Conservation (phyloP, 352 stramenopile genomes). For the Globisporangium canariense region DNA sequence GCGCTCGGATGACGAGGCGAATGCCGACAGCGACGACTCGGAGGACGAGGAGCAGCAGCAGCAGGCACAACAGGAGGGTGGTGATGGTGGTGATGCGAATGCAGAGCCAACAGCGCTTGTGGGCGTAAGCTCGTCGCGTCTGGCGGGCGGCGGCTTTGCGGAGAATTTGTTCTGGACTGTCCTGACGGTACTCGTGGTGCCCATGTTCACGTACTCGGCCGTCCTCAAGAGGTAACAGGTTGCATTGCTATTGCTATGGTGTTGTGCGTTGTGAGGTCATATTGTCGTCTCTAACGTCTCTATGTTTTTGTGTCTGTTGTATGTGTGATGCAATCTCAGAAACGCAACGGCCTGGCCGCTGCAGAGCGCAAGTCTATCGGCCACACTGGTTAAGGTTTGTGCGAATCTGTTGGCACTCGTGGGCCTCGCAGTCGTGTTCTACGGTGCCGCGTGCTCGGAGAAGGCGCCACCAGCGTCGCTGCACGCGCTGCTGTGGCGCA, state of each 20-base stretch:
- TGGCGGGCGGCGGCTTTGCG: conserved; percentile 29
- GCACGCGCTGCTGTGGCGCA: conserved; percentile 22
- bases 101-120: neutral
- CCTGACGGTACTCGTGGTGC: conserved; percentile 30
- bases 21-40: conserved; percentile 15
- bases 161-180: conserved; percentile 65
- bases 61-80: conserved; percentile 14
- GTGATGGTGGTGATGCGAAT: neutral
- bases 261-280: neutral
- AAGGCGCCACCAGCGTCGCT: conserved; percentile 2
- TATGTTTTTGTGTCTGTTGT: conserved; percentile 1
- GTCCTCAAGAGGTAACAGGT: conserved; percentile 17
- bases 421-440: conserved; percentile 17
- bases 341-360: conserved; percentile 31
- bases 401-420: conserved; percentile 36
- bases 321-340: conserved; percentile 9
- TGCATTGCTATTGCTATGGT: neutral
- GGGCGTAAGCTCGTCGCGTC: conserved; percentile 21
- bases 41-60: conserved; percentile 11
- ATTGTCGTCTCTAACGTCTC: neutral
- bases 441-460: conserved; percentile 25
- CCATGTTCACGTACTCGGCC: conserved; percentile 46
- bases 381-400: conserved; percentile 29
- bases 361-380: conserved; percentile 26
- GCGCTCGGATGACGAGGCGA: conserved; percentile 18